phyloP scores from a whole-genome alignment of 2,329 filamentous ascomycete genomes.

The Sporothrix brunneoviolacea region DNA sequence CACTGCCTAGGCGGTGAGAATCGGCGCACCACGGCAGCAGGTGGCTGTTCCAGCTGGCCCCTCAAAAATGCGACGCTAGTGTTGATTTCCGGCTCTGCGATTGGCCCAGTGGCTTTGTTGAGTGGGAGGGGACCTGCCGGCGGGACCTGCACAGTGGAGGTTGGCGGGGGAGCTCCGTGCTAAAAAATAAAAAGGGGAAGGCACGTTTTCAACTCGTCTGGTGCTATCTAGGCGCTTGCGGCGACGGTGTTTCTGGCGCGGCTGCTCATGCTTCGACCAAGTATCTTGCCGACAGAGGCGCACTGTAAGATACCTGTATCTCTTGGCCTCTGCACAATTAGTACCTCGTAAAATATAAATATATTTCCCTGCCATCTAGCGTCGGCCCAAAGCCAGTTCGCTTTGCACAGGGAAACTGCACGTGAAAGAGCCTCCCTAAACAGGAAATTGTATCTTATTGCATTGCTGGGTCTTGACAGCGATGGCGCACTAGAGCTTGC shows the following conservation, averaged over 20 bases:
- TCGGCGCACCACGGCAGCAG: neutral
- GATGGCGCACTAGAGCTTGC: slow-evolving; percentile 2
- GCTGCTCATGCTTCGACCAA: too few species aligned
- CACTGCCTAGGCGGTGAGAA: slow-evolving; percentile 14
- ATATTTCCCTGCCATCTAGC: too few species aligned
- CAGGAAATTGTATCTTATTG: too few species aligned
- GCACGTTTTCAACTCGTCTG: neutral
- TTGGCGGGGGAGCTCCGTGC: slow-evolving; percentile 11
- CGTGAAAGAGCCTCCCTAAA: too few species aligned
- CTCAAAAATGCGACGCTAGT: slow-evolving; percentile 5
- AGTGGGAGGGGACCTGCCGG: neutral
- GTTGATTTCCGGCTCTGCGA: neutral
- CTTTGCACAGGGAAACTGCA: too few species aligned
- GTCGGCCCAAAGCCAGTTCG: too few species aligned
- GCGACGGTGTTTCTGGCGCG: too few species aligned
- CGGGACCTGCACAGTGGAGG: neutral
- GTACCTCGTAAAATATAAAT: too few species aligned
- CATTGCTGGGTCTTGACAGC: neutral
- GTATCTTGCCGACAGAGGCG: too few species aligned
- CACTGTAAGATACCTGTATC: too few species aligned
- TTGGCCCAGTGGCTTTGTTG: slow-evolving; percentile 8
- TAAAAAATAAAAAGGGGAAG: slow-evolving; percentile 7
- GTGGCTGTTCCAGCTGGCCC: neutral
- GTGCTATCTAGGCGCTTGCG: slow-evolving; percentile 4
- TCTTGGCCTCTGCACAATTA: too few species aligned